phyloP scores from a whole-genome alignment of 2,329 filamentous ascomycete genomes.

The Camillea tinctor region DNA sequence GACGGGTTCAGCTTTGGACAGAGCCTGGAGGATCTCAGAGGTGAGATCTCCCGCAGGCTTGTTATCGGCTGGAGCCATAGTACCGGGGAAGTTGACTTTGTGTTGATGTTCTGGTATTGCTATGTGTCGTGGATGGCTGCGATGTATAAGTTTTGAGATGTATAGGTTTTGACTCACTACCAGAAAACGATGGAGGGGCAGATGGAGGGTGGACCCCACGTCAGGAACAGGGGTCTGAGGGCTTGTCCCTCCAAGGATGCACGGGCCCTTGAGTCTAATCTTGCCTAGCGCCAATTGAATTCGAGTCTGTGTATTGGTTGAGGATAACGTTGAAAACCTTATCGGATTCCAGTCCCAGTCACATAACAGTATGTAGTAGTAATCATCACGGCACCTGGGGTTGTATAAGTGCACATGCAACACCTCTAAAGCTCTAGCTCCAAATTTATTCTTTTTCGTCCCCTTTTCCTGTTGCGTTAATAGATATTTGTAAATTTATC shows the following conservation, averaged over 20 bases:
- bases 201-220: not conserved
- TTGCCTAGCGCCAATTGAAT: not conserved
- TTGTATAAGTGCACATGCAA: no score
- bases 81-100: not conserved
- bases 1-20: constrained; percentile 63
- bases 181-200: not conserved
- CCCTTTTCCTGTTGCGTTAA: no score
- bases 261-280: not conserved
- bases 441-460: no score
- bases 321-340: no score
- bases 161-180: not conserved
- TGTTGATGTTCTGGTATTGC: not conserved
- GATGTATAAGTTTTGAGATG: not conserved
- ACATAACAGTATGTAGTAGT: no score
- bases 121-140: not conserved
- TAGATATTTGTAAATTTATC: no score
- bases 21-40: constrained; percentile 62
- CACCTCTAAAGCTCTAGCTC: no score
- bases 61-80: constrained; percentile 22
- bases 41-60: constrained; percentile 55
- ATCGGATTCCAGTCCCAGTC: no score
- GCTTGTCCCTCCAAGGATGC: no score
- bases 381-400: no score
- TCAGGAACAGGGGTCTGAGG: not conserved
- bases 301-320: no score